Evolutionary conservation across 805 yeast genomes (phyloP), one percentile per base, ranked within the genome.

Genomic region (Ascoidea tarda): DNA sequence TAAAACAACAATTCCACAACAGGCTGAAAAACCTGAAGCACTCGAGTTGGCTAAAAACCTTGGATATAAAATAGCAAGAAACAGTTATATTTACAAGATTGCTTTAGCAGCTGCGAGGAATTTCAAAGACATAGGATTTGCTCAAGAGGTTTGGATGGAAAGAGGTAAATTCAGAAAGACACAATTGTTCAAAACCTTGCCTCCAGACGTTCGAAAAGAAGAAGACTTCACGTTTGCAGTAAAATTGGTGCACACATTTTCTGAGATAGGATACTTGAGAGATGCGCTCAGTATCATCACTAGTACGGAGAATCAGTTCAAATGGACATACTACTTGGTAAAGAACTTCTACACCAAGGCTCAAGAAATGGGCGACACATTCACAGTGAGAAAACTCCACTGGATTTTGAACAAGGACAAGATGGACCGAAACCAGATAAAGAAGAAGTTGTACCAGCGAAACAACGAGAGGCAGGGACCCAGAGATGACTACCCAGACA

Each of bases 131-230:
- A 64, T 73, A 46, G 70, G 69, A 0, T 77, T 84, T 61, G 90
- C 89, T 4, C 79, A 79, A 53, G 64, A 67, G 32, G 70, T 86
- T 1, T 89, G 96, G 95, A 65, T 67, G 1, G 95, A 86, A 60
- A 76, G 97, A 60, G 96, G 96, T 2, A 55, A 63, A 28, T 88
- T 75, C 66, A 71, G 96, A 51, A 78, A 77, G 54, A 72, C 85
- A 0, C 31, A 49, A 0, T 57, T 58, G 2, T 89, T 84, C 69
- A 75, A 71, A 51, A 45, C 53, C 0, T 60, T 79, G 16, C 50
- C 69, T 0, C 59, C 67, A 6, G 51, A 53, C 0, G 62, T 59
- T 33, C 78, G 75, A 57, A 74, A 74, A 47, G 61, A 63, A 4
- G 64, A 71, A 4, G 91, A 84, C 60, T 80, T 80, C 63, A 72